Evolutionary conservation across 2,329 filamentous ascomycete genomes (phyloP), one percentile per base, ranked within the genome.

Genomic region (Pestalotiopsis sp.): DNA sequence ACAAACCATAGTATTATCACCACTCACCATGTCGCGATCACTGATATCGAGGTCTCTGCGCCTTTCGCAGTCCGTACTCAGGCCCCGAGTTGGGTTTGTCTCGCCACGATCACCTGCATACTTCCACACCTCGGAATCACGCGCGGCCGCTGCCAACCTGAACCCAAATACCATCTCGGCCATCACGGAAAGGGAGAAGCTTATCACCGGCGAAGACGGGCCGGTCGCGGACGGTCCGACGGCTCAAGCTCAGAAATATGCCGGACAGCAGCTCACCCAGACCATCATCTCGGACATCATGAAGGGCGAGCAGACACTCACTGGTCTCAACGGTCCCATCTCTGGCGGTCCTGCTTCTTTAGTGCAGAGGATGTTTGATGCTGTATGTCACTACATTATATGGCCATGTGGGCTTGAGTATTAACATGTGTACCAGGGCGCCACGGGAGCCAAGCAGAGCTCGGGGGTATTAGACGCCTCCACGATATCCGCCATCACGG

Each of bases 131-230:
- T 61, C 58, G n/a, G 26, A 17, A 62, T 66, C 17, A 9, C 58
- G 58, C 9, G 14, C 30, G 9, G 58, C 58, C 58, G 58, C 58
- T 35, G 58, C 58, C 58, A 74, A 66, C 35, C 39, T 76, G 60
- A 68, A 73, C 59, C 71, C 73, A 11, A 66, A 73, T 35, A 77
- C 78, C 70, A 78, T 83, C 72, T 80, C 78, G 62, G 75, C 79
- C 62, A 81, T 83, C 71, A 81, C 78, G 1, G 75, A 78, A 11
- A 77, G 76, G 5, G 81, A 83, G 69, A 82, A 80, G 67, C 69
- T 74, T 14, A 70, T 82, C 64, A 82, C 81, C 0, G 75, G 79
- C 35, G 68, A 76, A 64, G 73, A 75, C n/a, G 67, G 73, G 7
- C 79, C 80, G 20, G 73, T 77, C 1, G 69, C 74, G 56, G 75